Evolutionary conservation across 139 green algal species (phyloP), one percentile per base, ranked within the genome.

Genomic region (Nannochloris sp.): DNA sequence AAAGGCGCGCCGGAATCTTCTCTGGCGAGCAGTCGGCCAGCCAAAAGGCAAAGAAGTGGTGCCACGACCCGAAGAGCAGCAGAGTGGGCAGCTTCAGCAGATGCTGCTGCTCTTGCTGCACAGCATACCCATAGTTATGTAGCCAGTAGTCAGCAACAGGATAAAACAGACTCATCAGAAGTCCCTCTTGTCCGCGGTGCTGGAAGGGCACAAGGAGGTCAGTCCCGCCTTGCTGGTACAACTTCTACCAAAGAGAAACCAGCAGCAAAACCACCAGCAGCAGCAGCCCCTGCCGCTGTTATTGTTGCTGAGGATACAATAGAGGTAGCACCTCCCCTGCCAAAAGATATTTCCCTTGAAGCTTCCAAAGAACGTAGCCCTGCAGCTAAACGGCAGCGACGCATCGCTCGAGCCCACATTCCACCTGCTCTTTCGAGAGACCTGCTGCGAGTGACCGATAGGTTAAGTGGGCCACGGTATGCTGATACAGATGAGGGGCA

Each of bases 401-500:
- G 19, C 7, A 42, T 63, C 55, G 37, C 35, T 27, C 58, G 58
- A 8, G 32, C 13, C 24, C 12, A 12, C 9, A 4, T 46, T 8
- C 58, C 58, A 10, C 10, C 1, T 24, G 12, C 60, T 15, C 38
- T 68, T 6, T 23, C 7, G 35, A 31, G 15, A 59, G 34, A 33
- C n/a, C 8, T 29, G 6, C 15, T 68, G 36, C 24, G 36, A 33
- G 35, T 59, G 19, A 14, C 19, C 8, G 60, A 53, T 6, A 48
- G 60, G 24, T 31, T 37, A 54, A 46, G 25, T 30, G 35, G 35
- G 15, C 37, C 60, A 2, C 38, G 36, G 29, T 60, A 60, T 38
- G 34, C 48, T 4, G 69, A 72, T 14, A 65, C 59, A 10, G 39
- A 91, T 77, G 87, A 95, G 36, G 89, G 88, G 2, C 89, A 96